Percentiles rank a stretch among this genome's conserved stretches.
Evolutionary conservation across 805 yeast genomes (phyloP).

Genomic region (Wickerhamiella sergipiensis): DNA sequence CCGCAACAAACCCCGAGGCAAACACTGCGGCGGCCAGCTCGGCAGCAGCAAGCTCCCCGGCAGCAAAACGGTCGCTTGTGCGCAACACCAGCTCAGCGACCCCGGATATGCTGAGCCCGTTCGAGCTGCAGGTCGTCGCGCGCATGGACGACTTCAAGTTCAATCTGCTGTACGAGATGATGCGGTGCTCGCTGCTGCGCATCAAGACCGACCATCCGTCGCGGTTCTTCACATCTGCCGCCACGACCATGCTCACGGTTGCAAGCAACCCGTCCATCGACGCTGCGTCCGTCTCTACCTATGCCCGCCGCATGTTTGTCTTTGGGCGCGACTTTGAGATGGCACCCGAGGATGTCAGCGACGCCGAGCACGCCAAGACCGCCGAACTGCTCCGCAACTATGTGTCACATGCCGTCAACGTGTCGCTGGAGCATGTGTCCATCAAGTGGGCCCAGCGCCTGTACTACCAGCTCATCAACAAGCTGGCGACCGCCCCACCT

Average conservation of each 20-base stretch:
- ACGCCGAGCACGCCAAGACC: slow-evolving; percentile 35
- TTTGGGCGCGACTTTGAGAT: slow-evolving; percentile 40
- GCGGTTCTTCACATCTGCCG: slow-evolving; percentile 57
- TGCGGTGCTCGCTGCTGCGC: slow-evolving; percentile 42
- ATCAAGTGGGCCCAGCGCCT: slow-evolving; percentile 23
- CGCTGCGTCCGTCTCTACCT: slow-evolving; percentile 27
- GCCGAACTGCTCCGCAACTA: slow-evolving; percentile 51
- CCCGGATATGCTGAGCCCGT: background rate
- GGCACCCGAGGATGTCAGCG: slow-evolving; percentile 22
- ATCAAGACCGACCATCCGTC: slow-evolving; percentile 67
- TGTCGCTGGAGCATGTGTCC: slow-evolving; percentile 23
- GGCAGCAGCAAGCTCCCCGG: no score
- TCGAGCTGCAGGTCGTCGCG: background rate
- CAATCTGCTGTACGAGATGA: slow-evolving; percentile 53
- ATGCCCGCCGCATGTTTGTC: slow-evolving; percentile 47
- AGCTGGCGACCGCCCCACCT: slow-evolving; percentile 18
- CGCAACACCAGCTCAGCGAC: no score
- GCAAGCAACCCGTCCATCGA: slow-evolving; percentile 30
- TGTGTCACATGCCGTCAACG: slow-evolving; percentile 38
- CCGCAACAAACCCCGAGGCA: no score
- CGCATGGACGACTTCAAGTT: slow-evolving; percentile 39
- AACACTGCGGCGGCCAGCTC: no score
- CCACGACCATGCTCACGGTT: slow-evolving; percentile 43
- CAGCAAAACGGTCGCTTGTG: no score
- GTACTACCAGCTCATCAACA: slow-evolving; percentile 22